Base-by-base conservation (phyloP, 1,284 basidiomycete genomes). In the Microbotryum scabiosae region DNA sequence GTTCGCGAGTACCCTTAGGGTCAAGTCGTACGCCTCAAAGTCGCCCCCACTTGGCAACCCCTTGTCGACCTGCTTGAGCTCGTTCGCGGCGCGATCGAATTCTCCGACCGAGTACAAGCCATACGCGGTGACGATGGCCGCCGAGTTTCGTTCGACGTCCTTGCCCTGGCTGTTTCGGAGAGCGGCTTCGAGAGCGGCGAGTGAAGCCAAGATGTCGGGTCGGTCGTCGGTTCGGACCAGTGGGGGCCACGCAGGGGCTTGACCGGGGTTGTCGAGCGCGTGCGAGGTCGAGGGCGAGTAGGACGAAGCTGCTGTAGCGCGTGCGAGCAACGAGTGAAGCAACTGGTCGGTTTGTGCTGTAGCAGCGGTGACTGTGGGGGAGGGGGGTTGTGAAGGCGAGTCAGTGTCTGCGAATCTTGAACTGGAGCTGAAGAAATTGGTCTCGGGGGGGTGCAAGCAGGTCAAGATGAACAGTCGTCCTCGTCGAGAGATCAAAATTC, bases 21-120 rank as follows among this genome's bases (percentile, higher is more conserved):
- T 56, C 23, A 62, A n/a, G 18, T 62, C 64, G 26, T 68, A 68
- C 3, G 41, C 25, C 26, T 68, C 66, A 20, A 20, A 46, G 14
- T 52, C 51, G 51, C 36, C 30, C 5, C 23, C 50, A 18, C 48
- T 41, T 30, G 53, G 51, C 5, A 32, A 16, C 4, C 49, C 51
- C 3, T 23, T 21, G 9, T 57, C 43, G 10, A 58, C 44, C n/a
- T 41, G 43, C 9, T 23, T 28, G 6, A 65, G 30, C 7, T 10
- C 56, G 2, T 20, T 21, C 8, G 56, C 14, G 28, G 52, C 52
- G 10, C 36, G 36, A 4, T 54, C 50, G 21, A 41, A 47, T 1
- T 61, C 44, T 8, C 62, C 66, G 7, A 64, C 47, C 2, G 49
- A 36, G 36, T 56, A 66, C 12, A 50, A 8, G 3, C 50, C 66